Percentiles rank a stretch among this genome's conserved stretches.
Conservation (phyloP, 768 basidiomycete species). For the Termitomyces sp. region DNA sequence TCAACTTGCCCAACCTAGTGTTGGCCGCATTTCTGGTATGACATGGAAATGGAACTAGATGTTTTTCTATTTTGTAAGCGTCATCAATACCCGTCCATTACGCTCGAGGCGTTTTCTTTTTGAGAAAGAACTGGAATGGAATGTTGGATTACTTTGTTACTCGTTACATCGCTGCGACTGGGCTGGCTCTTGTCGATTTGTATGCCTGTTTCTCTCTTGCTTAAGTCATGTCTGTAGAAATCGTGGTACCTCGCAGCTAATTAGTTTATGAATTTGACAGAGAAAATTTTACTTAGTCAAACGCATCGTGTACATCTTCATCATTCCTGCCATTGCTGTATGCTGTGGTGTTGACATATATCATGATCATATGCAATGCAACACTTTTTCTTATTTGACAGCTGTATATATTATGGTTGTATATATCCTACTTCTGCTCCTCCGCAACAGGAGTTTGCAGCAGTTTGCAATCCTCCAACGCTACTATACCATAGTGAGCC, state of each 20-base stretch:
- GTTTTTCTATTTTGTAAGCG: neutral
- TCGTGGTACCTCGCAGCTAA: neutral
- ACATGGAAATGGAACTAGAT: slow-evolving; percentile 41
- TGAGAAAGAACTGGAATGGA: slow-evolving; percentile 12
- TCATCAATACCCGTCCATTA: slow-evolving; percentile 11
- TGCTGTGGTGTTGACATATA: neutral
- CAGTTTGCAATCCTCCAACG: neutral
- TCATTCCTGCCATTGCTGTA: neutral
- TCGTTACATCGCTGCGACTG: slow-evolving; percentile 11
- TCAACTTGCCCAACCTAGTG: slow-evolving; percentile 30
- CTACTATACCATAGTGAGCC: no score
- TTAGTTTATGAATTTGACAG: neutral
- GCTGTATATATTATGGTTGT: no score
- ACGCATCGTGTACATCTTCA: neutral
- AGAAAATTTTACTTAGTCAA: neutral
- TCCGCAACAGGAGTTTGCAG: slow-evolving; percentile 31
- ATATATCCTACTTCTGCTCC: slow-evolving; percentile 20
- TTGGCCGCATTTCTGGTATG: slow-evolving; percentile 49
- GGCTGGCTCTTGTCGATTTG: slow-evolving; percentile 22
- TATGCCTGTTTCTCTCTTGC: slow-evolving; percentile 20
- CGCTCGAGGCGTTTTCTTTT: slow-evolving; percentile 23
- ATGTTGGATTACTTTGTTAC: slow-evolving; percentile 7
- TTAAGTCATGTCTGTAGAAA: slow-evolving; percentile 17
- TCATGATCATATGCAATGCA: neutral
- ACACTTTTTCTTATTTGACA: neutral